Evolutionary conservation across 305 asterid genomes (phyloP), one percentile per base, ranked within the genome.

Genomic region (Ruellia speciosa): DNA sequence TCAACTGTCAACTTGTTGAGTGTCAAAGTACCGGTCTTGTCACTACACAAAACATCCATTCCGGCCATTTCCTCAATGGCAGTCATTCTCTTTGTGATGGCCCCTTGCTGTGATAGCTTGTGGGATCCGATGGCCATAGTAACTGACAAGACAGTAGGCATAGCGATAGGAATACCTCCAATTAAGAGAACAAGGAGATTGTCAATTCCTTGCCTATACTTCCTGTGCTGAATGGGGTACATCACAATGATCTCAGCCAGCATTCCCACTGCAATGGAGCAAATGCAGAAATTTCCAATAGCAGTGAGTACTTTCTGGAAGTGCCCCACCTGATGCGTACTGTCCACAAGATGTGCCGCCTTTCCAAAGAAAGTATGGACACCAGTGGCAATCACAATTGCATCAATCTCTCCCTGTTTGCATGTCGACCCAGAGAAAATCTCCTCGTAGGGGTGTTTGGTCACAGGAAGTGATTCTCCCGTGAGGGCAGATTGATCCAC

Each of bases 81-180:
- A 0, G 82, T 77, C 86, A 75, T 82, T 52, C 84, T 70, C 77
- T 82, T 82, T 0, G 82, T 77, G 28, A 72, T 78, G 9, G 81
- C 86, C 0, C 79, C 78, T 53, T 80, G 79, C 58, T 75, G 82
- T 1, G 88, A 73, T 14, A 81, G 76, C 70, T 78, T 75, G 78
- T 78, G 84, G 33, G 88, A 81, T 2, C 88, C 88, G 5, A 81
- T 80, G 11, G 87, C 87, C 87, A 80, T 80, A 0, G 86, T 78
- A 5, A 78, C 84, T 0, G 80, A 75, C 66, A 78, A 41, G 9
- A 78, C 84, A 0, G 85, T 79, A 0, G 85, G 85, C 85, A 79
- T 79, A 7, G 85, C 85, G 9, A 79, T 79, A 0, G 85, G 87
- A 54, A 81, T 81, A 3, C 87, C 87, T 2, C 87, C 87, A 4